Evolutionary conservation across 2,329 filamentous ascomycete species (phyloP), one percentile per base, ranked within the genome.

Genomic region (Pseudogymnoascus sp.): DNA sequence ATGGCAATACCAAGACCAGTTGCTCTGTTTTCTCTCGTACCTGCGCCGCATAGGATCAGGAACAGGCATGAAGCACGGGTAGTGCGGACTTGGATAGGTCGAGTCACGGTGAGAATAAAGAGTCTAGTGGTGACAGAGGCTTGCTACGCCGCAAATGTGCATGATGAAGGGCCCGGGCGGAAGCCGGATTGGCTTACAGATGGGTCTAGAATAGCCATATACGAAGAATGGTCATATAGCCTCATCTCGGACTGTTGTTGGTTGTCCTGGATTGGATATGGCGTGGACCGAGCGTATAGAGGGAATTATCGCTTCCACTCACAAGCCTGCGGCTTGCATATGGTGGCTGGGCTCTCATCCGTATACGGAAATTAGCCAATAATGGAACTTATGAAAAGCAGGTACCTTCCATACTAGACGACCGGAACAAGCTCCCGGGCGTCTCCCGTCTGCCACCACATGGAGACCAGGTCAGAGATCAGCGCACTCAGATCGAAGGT

Each of bases 381-480:
- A 35, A 22, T 56, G 46, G 6, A 19, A 33, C 28, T 53, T 56
- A 14, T 56, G n/a, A 56, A 33, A 56, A 11, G 50, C 50, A 56
- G 50, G 50, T 56, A 56, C 50, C 28, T 56, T 56, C 16, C 50
- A 33, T 56, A 8, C 50, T 56, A 56, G 33, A 35, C 28, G 50
- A 33, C 31, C 6, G 28, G 50, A 22, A 56, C 28, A 33, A 33
- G 28, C 28, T 22, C 50, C 50, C 7, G 14, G 43, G 26, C 28
- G 50, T 33, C 50, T 33, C 50, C 50, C 50, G 50, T 53, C 50
- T 14, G 14, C 5, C 28, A 56, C 50, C 50, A 56, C 50, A 56
- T 56, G 50, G 50, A 56, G 28, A 56, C 50, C 50, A 56, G 28
- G 50, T 56, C 50, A 56, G 50, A 56, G 50, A 56, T 56, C 50